Evolutionary conservation across 257 asterid species (phyloP), one percentile per base, ranked within the genome.

Genomic region (Avicennia marina): DNA sequence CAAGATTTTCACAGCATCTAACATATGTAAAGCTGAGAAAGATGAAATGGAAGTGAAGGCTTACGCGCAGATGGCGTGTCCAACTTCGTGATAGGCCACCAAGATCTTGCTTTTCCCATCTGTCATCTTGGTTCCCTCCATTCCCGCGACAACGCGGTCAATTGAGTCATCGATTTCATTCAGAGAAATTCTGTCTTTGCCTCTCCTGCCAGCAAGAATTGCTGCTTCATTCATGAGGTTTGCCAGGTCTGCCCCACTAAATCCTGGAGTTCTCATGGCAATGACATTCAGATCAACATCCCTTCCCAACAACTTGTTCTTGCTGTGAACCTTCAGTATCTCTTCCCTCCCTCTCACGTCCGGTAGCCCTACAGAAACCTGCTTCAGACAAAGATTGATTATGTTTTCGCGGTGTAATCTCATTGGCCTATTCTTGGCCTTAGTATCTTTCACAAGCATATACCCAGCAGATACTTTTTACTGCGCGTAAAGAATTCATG

Each of bases 211-310:
- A 44, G 94, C 90, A 29, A 85, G 86, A 60, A 82, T 85, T 0
- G 88, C 90, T 42, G 95, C 90, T 56, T 82, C 95, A 26, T 85
- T 85, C 86, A 85, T 69, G 29, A 85, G 83, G 73, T 85, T 82
- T 12, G 88, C 84, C 16, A 82, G 77, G 69, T 85, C 90, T 11
- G 88, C 88, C 19, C 91, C 90, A 43, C 95, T 80, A 12, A 85
- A 85, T 1, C 90, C 90, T 0, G 95, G 81, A 7, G 88, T 82
- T 56, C 88, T 82, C 86, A 80, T 82, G 9, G 91, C 84, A 39
- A 78, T 65, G n/a, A 82, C 81, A 56, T 78, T 56, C 4, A 80
- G 51, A 67, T 82, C 78, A 7, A 79, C 76, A 58, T 75, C 78
- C 46, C 17, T 62, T 13, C 50, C 76, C 12, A 82, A 56, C 58